These are phyloP conservation scores for Hypericum perforatum DNA, from an alignment of 345 rosid species.

Conservation along the genomic window DNA sequence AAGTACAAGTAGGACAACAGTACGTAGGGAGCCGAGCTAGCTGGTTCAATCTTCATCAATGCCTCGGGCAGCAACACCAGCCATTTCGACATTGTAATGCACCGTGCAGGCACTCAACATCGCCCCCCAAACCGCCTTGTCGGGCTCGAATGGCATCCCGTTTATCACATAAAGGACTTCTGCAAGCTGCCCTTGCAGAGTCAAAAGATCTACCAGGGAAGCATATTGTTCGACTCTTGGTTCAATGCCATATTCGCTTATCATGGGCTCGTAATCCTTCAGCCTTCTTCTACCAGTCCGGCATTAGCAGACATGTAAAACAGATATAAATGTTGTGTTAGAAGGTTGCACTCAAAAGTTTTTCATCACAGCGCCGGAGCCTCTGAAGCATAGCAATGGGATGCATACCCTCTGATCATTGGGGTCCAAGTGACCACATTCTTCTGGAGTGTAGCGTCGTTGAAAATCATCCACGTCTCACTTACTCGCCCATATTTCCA, in stretches of 20 bases:
- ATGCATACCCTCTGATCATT: conserved; percentile 75
- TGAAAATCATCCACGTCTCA: conserved; percentile 40
- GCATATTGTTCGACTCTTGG: conserved; percentile 64
- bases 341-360: conserved; percentile 37
- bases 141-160: conserved; percentile 60
- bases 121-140: conserved; percentile 78
- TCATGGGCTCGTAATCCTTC: conserved; percentile 43
- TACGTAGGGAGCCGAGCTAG: conserved; percentile 57
- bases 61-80: conserved; percentile 61
- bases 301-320: too few relatives aligned
- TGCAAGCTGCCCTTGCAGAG: conserved; percentile 47
- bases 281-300: conserved; percentile 59
- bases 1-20: conserved; percentile 49
- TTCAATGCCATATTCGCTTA: conserved; percentile 30
- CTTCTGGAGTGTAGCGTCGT: conserved; percentile 32
- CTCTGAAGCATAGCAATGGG: too few relatives aligned
- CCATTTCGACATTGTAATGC: conserved; percentile 42
- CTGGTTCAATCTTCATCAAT: conserved; percentile 54
- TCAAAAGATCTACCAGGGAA: conserved; percentile 43
- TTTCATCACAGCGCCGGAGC: conserved; percentile 50
- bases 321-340: too few relatives aligned
- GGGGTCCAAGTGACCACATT: conserved; percentile 77
- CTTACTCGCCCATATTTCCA: conserved; percentile 52
- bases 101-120: conserved; percentile 53
- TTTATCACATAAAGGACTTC: too few relatives aligned